Percentiles rank a stretch among this genome's conserved stretches.
Evolutionary conservation across 2,329 filamentous ascomycete species (phyloP).

Genomic region (Thermothelomyces thermophilus): DNA sequence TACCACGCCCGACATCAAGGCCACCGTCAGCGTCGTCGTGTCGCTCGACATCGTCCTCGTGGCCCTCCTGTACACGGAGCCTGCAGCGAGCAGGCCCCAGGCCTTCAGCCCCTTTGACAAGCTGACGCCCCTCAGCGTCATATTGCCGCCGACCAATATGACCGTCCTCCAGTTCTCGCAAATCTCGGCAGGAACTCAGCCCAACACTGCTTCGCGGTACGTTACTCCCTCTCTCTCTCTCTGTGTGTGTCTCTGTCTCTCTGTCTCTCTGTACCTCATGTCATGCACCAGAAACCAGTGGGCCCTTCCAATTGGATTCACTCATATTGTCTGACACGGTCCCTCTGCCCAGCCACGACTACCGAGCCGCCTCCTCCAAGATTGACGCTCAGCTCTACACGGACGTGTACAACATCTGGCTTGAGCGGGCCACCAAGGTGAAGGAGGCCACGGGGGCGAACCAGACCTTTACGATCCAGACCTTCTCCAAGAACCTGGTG

Average conservation of each 20-base stretch:
- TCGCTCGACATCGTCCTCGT: background rate
- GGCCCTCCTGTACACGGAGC: background rate
- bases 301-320: too few species aligned
- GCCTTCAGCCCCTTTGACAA: background rate
- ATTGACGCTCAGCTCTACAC: background rate
- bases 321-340: too few species aligned
- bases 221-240: too few species aligned
- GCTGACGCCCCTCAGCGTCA: background rate
- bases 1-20: background rate
- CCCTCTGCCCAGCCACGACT: background rate
- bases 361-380: background rate
- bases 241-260: too few species aligned
- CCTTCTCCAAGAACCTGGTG: background rate
- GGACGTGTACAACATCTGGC: conserved; percentile 5
- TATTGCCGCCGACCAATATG: background rate
- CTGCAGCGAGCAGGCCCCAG: background rate
- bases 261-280: too few species aligned
- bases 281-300: too few species aligned
- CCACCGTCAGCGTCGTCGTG: background rate
- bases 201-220: background rate
- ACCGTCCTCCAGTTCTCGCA: background rate
- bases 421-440: background rate
- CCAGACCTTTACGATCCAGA: background rate
- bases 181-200: background rate
- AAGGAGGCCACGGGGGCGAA: background rate